Conservation (phyloP, 75 land plant species). For the Isoetes taiwanensis region DNA sequence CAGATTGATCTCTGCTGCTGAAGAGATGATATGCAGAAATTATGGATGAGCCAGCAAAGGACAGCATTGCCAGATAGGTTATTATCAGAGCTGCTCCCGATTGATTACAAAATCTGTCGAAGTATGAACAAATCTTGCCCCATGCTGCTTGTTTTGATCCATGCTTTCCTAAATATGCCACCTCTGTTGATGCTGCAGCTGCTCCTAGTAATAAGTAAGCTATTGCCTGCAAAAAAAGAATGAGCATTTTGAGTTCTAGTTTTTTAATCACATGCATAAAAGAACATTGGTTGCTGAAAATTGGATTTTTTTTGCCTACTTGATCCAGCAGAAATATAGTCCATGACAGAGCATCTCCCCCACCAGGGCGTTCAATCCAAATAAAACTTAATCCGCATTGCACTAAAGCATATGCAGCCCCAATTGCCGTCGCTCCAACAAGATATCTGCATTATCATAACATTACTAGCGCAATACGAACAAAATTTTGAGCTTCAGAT, state of each 20-base stretch:
- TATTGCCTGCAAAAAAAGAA: not conserved
- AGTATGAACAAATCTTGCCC: not conserved
- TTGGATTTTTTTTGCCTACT: not conserved
- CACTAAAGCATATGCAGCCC: not conserved
- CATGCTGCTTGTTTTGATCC: not conserved
- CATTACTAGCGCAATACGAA: not conserved
- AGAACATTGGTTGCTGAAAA: not conserved
- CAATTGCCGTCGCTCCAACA: not conserved
- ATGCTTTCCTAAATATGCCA: not conserved
- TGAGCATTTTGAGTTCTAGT: not conserved
- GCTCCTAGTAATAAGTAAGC: not conserved
- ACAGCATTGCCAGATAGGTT: not conserved
- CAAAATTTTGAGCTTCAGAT: not conserved
- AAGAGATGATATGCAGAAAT: constrained; percentile 1
- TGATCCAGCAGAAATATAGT: not conserved
- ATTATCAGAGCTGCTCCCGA: not conserved
- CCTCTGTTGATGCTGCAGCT: not conserved
- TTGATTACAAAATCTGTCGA: not conserved
- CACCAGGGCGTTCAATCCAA: not conserved
- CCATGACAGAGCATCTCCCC: not conserved
- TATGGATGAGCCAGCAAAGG: not conserved
- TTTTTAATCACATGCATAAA: not conserved
- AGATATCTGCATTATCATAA: not conserved
- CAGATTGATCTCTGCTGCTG: not conserved
- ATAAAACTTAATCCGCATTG: not conserved